Conservation (phyloP, 139 green algal genomes). For the Medakamo hakoo region DNA sequence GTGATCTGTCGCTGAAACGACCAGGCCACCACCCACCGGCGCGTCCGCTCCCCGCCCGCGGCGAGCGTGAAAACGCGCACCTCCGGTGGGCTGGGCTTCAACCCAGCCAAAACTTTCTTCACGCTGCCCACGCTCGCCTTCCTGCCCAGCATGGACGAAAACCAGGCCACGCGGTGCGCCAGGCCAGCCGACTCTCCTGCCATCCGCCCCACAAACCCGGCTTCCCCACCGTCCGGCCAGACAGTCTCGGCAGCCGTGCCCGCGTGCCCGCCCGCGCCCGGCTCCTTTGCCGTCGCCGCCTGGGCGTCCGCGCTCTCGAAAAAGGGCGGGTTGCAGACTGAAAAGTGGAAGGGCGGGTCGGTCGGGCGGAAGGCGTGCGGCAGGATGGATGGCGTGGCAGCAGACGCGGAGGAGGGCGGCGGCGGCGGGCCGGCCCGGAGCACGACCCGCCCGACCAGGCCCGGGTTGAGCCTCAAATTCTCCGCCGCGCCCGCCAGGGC, state of each 20-base stretch:
- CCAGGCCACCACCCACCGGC: background rate
- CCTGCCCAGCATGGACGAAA: background rate
- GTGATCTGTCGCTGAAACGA: no score
- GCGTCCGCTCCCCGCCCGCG: background rate
- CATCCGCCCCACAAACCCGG: background rate
- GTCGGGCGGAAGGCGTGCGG: background rate
- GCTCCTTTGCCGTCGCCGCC: background rate
- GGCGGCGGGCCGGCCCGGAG: no score
- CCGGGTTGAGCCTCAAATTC: constrained; percentile 47
- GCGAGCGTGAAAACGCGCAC: background rate
- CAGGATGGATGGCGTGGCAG: background rate
- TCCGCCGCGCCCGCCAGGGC: constrained; percentile 26
- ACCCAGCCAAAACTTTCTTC: background rate
- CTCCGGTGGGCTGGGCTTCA: background rate
- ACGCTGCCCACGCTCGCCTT: background rate
- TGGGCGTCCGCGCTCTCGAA: background rate
- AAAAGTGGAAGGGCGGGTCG: background rate
- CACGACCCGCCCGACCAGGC: constrained; percentile 42
- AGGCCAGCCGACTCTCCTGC: background rate
- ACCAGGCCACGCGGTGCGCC: background rate
- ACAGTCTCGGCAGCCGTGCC: background rate
- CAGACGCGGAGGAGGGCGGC: background rate
- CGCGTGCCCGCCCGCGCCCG: background rate
- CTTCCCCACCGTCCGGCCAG: background rate
- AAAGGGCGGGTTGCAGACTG: background rate